A percentile compares a stretch with the other conserved stretches of the same genome.
These are phyloP conservation scores for Trichodelitschia bisporula DNA, from an alignment of 495 filamentous ascomycete genomes.

Conservation along the genomic window DNA sequence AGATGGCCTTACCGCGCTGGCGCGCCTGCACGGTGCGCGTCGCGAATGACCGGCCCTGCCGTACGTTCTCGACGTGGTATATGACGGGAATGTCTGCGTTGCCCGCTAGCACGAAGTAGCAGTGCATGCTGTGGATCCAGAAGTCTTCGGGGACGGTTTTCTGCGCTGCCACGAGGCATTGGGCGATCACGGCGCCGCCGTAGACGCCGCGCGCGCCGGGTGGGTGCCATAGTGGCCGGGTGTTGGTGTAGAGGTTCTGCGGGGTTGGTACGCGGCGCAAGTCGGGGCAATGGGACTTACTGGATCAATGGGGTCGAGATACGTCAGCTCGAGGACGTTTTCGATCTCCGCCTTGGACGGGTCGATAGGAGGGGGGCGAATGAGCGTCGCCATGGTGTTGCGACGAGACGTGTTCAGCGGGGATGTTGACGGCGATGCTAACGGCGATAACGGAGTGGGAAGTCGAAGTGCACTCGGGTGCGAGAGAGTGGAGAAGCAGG, in stretches of 20 bases:
- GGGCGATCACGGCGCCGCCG: conserved; percentile 79
- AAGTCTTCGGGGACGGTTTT: conserved; percentile 59
- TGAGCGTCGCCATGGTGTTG: too few species aligned
- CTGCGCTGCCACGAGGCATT: conserved; percentile 72
- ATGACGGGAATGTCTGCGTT: conserved; percentile 64
- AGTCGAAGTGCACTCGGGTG: too few species aligned
- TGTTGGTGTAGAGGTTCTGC: conserved; percentile 55
- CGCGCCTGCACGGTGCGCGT: conserved; percentile 90
- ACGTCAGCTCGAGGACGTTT: conserved; percentile 1
- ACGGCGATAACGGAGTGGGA: too few species aligned
- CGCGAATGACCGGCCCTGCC: conserved; percentile 71
- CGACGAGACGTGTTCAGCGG: too few species aligned
- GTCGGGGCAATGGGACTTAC: background rate
- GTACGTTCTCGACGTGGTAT: conserved; percentile 79
- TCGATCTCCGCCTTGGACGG: background rate
- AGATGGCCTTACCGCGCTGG: conserved; percentile 73
- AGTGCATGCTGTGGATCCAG: conserved; percentile 85
- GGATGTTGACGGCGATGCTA: too few species aligned
- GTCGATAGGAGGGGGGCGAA: conserved; percentile 1
- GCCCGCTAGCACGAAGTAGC: conserved; percentile 90
- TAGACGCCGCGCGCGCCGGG: conserved; percentile 80
- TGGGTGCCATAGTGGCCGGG: conserved; percentile 71
- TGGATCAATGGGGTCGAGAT: conserved; percentile 1
- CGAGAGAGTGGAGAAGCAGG: too few species aligned
- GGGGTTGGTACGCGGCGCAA: background rate